Evolutionary conservation across 345 rosid species (phyloP).

Genomic region (Iberis pinnata): DNA sequence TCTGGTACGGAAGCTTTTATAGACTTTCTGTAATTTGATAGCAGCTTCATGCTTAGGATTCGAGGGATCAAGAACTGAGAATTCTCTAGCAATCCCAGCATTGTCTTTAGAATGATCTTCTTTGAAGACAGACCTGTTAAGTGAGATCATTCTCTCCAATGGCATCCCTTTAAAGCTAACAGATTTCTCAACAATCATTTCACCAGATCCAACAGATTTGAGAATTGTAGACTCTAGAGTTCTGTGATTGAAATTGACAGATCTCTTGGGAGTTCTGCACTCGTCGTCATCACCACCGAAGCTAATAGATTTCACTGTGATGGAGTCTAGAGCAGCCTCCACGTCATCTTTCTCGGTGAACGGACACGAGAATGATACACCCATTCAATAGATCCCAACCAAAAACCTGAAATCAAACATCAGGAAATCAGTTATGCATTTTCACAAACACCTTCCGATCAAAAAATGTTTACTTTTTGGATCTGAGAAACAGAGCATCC

Average conservation of each 20-base stretch:
- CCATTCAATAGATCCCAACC: slow-evolving; percentile 46
- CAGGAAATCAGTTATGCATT: slow-evolving; percentile 26
- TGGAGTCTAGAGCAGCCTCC: slow-evolving; percentile 58
- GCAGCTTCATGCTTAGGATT: slow-evolving; percentile 81
- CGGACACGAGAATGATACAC: slow-evolving; percentile 52
- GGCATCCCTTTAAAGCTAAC: slow-evolving; percentile 66
- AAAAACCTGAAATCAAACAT: slow-evolving; percentile 23
- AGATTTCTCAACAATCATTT: slow-evolving; percentile 66
- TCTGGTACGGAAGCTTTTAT: slow-evolving; percentile 88
- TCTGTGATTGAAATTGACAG: slow-evolving; percentile 50
- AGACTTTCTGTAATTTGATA: slow-evolving; percentile 76
- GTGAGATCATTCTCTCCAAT: slow-evolving; percentile 44
- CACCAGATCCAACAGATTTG: slow-evolving; percentile 65
- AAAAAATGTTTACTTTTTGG: slow-evolving; percentile 19
- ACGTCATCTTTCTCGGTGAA: slow-evolving; percentile 49
- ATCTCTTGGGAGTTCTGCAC: slow-evolving; percentile 51
- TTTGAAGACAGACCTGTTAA: slow-evolving; percentile 26
- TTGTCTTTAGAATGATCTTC: slow-evolving; percentile 19
- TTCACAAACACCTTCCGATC: slow-evolving; percentile 12
- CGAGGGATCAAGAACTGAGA: slow-evolving; percentile 37
- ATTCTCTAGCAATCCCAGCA: slow-evolving; percentile 18
- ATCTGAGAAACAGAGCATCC: slow-evolving; percentile 20
- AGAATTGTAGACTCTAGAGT: slow-evolving; percentile 53
- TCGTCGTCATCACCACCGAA: slow-evolving; percentile 61
- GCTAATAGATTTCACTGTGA: slow-evolving; percentile 67